Conservation (phyloP, 1,284 basidiomycete species). For the Papiliotrema nemorosa region DNA sequence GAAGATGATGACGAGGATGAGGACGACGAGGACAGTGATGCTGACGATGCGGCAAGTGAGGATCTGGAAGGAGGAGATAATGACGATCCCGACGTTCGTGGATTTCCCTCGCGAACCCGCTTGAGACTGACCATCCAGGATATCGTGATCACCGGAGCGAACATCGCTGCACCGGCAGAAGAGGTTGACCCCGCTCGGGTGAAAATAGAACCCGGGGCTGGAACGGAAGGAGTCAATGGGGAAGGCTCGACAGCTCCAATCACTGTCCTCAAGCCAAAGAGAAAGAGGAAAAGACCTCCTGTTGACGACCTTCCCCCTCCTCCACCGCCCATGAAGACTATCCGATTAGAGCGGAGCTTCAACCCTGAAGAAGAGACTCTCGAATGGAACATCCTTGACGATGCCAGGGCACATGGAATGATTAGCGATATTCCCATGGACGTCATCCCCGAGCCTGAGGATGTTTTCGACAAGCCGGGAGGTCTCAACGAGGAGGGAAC, state of each 20-base stretch:
- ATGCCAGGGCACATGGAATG: conserved; percentile 30
- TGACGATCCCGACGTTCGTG: not conserved
- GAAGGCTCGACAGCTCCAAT: not conserved
- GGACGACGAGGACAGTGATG: conserved; percentile 18
- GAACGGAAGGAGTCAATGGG: not conserved
- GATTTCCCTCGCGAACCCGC: not conserved
- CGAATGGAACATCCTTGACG: conserved; percentile 40
- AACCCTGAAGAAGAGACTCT: conserved; percentile 15
- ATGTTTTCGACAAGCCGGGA: too few species aligned
- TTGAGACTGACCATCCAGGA: not conserved
- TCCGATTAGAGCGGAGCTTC: conserved; percentile 31
- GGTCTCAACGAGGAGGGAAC: too few species aligned
- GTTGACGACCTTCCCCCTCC: conserved; percentile 39
- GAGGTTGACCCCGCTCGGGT: not conserved
- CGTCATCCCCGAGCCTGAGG: too few species aligned
- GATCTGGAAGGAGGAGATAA: conserved; percentile 17
- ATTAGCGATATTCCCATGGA: too few species aligned
- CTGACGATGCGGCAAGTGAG: conserved; percentile 14
- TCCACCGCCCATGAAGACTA: conserved; percentile 43
- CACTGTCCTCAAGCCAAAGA: conserved; percentile 23
- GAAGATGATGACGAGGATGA: conserved; percentile 19
- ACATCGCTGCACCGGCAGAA: not conserved
- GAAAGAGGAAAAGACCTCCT: conserved; percentile 22
- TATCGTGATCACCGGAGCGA: conserved; percentile 5
- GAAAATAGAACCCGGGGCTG: conserved; percentile 1